These are phyloP conservation scores for Gymnopilus junonius DNA, from an alignment of 768 basidiomycete species.

Conservation along the genomic window DNA sequence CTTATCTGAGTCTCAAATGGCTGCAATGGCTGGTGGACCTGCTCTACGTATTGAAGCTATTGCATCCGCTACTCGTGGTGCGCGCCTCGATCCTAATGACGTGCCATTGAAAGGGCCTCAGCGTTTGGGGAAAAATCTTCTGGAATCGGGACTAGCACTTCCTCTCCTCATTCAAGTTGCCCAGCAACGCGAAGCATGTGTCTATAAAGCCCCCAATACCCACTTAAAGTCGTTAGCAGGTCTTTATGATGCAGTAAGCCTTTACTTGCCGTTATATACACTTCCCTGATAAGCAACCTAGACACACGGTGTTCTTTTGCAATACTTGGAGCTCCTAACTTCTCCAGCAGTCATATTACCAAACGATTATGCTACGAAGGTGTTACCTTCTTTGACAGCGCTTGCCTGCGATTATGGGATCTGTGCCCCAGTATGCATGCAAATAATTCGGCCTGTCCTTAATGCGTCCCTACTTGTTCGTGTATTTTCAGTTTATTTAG, in stretches of 20 bases:
- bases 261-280: constrained; percentile 11
- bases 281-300: constrained; percentile 33
- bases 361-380: constrained; percentile 72
- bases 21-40: constrained; percentile 91
- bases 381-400: constrained; percentile 76
- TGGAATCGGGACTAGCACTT: constrained; percentile 78
- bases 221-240: constrained; percentile 87
- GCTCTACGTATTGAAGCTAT: constrained; percentile 86
- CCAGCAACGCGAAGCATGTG: constrained; percentile 86
- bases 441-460: constrained; percentile 85
- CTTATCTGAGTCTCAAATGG: constrained; percentile 85
- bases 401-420: constrained; percentile 81
- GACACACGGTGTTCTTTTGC: constrained; percentile 91
- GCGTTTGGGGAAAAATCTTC: constrained; percentile 64
- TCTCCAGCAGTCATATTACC: constrained; percentile 68
- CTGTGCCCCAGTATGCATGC: constrained; percentile 89
- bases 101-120: constrained; percentile 66
- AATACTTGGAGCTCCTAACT: constrained; percentile 89
- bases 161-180: constrained; percentile 92
- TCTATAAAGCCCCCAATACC: constrained; percentile 73
- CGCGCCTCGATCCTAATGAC: constrained; percentile 70
- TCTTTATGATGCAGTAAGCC: constrained; percentile 84
- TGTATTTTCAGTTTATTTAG: constrained; percentile 15
- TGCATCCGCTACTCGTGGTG: constrained; percentile 78
- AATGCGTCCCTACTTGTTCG: constrained; percentile 64